A percentile compares a stretch with the other conserved stretches of the same genome.
Conservation (phyloP, 148 eudicot species). For the Rhododendron mucronatum region DNA sequence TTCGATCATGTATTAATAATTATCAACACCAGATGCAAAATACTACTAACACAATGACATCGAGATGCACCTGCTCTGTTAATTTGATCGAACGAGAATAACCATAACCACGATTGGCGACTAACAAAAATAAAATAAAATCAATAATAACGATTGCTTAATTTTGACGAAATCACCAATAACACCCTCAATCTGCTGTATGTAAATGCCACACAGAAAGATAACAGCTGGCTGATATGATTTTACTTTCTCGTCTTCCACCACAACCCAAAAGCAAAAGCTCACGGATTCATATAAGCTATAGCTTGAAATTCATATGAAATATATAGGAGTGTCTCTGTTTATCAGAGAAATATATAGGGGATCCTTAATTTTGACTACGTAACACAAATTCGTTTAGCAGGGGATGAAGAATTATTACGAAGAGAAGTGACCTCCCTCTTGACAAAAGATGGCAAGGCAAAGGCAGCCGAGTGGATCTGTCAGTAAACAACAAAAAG, state of each 20-base stretch:
- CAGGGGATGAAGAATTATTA: conserved; percentile 6
- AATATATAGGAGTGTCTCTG: not conserved
- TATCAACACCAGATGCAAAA: not conserved
- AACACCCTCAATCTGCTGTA: not conserved
- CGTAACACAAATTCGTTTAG: not conserved
- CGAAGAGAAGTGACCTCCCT: conserved; percentile 60
- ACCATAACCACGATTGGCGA: not conserved
- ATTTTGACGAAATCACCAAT: not conserved
- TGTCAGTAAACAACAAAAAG: conserved; percentile 20
- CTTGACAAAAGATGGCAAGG: conserved; percentile 74
- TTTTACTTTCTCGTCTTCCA: not conserved
- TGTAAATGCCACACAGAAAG: not conserved
- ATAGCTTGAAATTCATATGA: not conserved
- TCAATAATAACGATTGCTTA: not conserved
- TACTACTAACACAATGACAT: not conserved
- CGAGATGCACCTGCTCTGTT: not conserved
- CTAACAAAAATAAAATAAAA: not conserved
- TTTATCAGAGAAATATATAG: not conserved
- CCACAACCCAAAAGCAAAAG: not conserved
- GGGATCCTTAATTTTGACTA: not conserved
- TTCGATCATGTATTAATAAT: not conserved
- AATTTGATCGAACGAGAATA: not conserved
- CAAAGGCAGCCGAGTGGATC: conserved; percentile 87
- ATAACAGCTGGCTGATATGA: not conserved
- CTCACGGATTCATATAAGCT: not conserved